These are phyloP conservation scores for Drechslerella dactyloides DNA, from an alignment of 2,329 filamentous ascomycete species.

Conservation along the genomic window DNA sequence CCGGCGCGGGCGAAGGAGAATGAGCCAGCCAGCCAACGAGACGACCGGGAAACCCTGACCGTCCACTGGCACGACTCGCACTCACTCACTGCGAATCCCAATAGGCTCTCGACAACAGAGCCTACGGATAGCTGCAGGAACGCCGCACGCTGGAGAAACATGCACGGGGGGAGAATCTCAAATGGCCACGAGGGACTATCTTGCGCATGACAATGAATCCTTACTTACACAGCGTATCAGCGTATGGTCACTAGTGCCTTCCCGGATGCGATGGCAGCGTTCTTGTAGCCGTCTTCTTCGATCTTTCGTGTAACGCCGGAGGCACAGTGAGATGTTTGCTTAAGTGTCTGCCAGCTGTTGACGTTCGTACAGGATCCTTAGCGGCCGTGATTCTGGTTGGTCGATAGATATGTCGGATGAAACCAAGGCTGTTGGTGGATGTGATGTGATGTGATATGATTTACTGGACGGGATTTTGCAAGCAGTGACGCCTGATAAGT, in stretches of 20 bases:
- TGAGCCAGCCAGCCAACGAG: constrained; percentile 1
- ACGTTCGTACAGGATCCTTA: constrained; percentile 28
- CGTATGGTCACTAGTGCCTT: constrained; percentile 1
- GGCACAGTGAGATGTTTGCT: constrained; percentile 46
- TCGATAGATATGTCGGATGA: constrained; percentile 16
- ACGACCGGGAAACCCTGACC: background rate
- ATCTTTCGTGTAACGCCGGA: constrained; percentile 43
- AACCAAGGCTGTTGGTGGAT: background rate
- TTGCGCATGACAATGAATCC: constrained; percentile 11
- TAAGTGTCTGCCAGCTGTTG: constrained; percentile 46
- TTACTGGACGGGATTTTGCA: too few relatives aligned
- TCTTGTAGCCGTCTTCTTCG: constrained; percentile 6
- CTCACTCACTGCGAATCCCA: constrained; percentile 1
- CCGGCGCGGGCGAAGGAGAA: constrained; percentile 14
- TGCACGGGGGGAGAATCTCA: constrained; percentile 12
- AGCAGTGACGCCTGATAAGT: too few relatives aligned
- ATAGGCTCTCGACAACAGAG: constrained; percentile 17
- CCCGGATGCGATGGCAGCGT: background rate
- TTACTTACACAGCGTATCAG: constrained; percentile 34
- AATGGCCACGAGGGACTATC: constrained; percentile 11
- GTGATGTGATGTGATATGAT: background rate
- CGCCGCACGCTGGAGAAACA: constrained; percentile 13
- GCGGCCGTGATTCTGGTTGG: constrained; percentile 13
- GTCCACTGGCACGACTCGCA: background rate
- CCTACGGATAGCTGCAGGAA: constrained; percentile 33